These are phyloP conservation scores for Phytophthora sansomeana DNA, from an alignment of 352 stramenopile species.

Conservation along the genomic window DNA sequence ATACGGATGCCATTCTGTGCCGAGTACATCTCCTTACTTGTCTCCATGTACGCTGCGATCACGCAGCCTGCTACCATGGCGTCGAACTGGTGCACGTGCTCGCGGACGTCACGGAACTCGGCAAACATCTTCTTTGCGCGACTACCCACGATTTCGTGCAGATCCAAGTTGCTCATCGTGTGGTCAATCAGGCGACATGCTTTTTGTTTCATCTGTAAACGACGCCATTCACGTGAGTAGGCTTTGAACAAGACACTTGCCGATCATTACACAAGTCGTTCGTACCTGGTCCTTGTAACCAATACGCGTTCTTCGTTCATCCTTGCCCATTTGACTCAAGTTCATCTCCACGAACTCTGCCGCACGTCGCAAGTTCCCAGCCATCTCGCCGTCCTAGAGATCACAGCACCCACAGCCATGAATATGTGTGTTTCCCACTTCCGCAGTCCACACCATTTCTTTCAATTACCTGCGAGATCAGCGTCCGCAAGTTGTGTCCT, in stretches of 20 bases:
- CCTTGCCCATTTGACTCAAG: slow-evolving; percentile 97
- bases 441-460: slow-evolving; percentile 4
- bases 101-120: slow-evolving; percentile 95
- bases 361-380: slow-evolving; percentile 81
- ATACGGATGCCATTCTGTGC: slow-evolving; percentile 83
- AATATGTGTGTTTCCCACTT: slow-evolving; percentile 27
- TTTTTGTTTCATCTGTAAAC: slow-evolving; percentile 94
- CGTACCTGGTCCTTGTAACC: slow-evolving; percentile 97
- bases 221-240: slow-evolving; percentile 29
- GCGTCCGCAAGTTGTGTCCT: slow-evolving; percentile 95
- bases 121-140: slow-evolving; percentile 97
- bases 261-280: slow-evolving; percentile 9
- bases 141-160: slow-evolving; percentile 96
- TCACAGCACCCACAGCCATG: slow-evolving; percentile 28
- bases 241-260: slow-evolving; percentile 18
- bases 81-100: slow-evolving; percentile 96
- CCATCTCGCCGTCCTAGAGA: slow-evolving; percentile 86
- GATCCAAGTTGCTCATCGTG: slow-evolving; percentile 94
- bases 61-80: slow-evolving; percentile 91
- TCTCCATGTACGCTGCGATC: slow-evolving; percentile 89
- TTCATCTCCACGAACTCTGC: slow-evolving; percentile 97
- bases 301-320: slow-evolving; percentile 95
- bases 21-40: slow-evolving; percentile 87
- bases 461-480: slow-evolving; percentile 86
- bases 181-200: slow-evolving; percentile 90